phyloP scores from a whole-genome alignment of 2,329 filamentous ascomycete genomes.

The Aspergillus cejpii region DNA sequence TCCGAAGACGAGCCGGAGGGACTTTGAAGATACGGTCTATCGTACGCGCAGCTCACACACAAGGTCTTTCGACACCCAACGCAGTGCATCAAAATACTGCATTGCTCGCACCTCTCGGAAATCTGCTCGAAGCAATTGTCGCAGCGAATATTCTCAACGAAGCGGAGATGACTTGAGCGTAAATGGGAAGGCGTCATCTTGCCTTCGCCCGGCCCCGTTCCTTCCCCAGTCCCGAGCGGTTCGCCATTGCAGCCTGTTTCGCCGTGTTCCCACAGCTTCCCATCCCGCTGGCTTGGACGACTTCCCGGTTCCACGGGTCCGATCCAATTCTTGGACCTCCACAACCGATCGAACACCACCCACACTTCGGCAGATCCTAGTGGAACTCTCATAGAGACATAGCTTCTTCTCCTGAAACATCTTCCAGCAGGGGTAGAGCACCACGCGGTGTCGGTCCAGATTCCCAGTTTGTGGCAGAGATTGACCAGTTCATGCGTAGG shows the following conservation, averaged over 20 bases:
- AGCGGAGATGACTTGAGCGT: slow-evolving; percentile 48
- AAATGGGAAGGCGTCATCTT: slow-evolving; percentile 51
- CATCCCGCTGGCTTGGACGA: slow-evolving; percentile 39
- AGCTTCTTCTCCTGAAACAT: slow-evolving; percentile 52
- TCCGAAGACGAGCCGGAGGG: slow-evolving; percentile 9
- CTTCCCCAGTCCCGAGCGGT: slow-evolving; percentile 47
- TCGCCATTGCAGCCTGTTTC: slow-evolving; percentile 52
- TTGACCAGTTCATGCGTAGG: slow-evolving; percentile 56
- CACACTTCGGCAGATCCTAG: slow-evolving; percentile 53
- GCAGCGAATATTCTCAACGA: slow-evolving; percentile 50
- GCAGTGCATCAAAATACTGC: slow-evolving; percentile 56
- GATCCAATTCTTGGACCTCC: slow-evolving; percentile 55
- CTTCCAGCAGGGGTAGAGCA: slow-evolving; percentile 53
- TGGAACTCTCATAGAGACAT: slow-evolving; percentile 50
- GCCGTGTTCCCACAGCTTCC: slow-evolving; percentile 51
- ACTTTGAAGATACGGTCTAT: slow-evolving; percentile 43
- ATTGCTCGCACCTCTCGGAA: slow-evolving; percentile 53
- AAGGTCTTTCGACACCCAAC: slow-evolving; percentile 55
- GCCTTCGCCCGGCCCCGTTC: slow-evolving; percentile 43
- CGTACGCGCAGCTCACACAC: slow-evolving; percentile 55
- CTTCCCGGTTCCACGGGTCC: slow-evolving; percentile 36
- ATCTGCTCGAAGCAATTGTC: slow-evolving; percentile 50
- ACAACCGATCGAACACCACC: slow-evolving; percentile 56
- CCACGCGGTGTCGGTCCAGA: slow-evolving; percentile 58
- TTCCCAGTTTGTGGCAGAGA: slow-evolving; percentile 52